These are phyloP conservation scores for Nematocida homosporus DNA, from an alignment of 371 early-diverging fungal genomes.

Conservation along the genomic window DNA sequence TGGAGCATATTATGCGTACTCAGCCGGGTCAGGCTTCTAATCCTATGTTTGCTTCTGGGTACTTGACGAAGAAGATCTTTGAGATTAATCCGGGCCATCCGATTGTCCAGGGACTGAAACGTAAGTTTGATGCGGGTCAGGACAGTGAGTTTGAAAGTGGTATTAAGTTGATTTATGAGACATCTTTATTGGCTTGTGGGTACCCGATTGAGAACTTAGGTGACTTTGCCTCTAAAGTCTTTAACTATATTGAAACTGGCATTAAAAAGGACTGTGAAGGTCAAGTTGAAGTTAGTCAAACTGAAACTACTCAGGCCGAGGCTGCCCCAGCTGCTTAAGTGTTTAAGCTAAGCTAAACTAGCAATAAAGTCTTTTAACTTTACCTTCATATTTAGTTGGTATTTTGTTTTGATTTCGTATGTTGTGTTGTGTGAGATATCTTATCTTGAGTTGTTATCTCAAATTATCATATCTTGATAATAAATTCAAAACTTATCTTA, in stretches of 20 bases:
- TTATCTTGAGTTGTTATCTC: too few relatives aligned
- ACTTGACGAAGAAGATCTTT: conserved; percentile 47
- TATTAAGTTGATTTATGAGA: conserved; percentile 24
- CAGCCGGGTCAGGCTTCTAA: conserved; percentile 37
- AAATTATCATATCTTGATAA: too few relatives aligned
- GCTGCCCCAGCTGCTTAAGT: too few relatives aligned
- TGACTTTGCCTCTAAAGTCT: conserved; percentile 31
- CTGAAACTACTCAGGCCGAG: too few relatives aligned
- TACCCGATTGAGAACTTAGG: conserved; percentile 25
- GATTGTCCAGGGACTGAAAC: conserved; percentile 31
- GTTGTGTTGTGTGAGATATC: too few relatives aligned
- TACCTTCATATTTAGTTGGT: too few relatives aligned
- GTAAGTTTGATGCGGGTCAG: background rate
- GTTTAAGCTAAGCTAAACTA: too few relatives aligned
- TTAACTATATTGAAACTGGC: conserved; percentile 32
- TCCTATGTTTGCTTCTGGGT: conserved; percentile 13
- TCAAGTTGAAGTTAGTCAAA: too few relatives aligned
- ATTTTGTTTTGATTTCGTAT: too few relatives aligned
- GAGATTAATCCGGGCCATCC: conserved; percentile 48
- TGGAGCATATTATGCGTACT: conserved; percentile 47
- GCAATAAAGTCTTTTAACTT: too few relatives aligned
- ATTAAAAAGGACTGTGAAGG: too few relatives aligned
- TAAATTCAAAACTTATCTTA: too few relatives aligned
- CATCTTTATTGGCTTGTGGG: conserved; percentile 31
- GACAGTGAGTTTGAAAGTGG: conserved; percentile 14